Percentiles rank a stretch among this genome's conserved stretches.
Conservation (phyloP, 352 stramenopile species). For the Thalassiosira exigua region DNA sequence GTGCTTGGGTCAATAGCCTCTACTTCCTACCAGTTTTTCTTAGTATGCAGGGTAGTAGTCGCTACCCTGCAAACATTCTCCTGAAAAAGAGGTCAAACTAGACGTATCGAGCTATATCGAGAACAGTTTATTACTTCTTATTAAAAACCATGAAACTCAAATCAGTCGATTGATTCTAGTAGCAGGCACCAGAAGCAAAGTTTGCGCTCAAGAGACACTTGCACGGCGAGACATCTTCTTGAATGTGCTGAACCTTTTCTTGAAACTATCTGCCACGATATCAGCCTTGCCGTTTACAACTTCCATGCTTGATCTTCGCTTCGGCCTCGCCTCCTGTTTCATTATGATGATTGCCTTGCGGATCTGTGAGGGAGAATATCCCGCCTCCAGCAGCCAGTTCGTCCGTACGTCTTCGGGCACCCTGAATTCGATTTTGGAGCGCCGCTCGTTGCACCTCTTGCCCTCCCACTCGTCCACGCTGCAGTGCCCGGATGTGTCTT, state of each 20-base stretch:
- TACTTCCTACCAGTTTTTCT: slow-evolving; percentile 28
- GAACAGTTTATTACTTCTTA: too few species aligned
- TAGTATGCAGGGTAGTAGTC: slow-evolving; percentile 54
- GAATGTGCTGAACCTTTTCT: neutral
- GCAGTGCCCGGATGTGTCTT: slow-evolving; percentile 1
- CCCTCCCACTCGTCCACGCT: slow-evolving; percentile 26
- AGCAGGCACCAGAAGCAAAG: too few species aligned
- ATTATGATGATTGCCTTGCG: neutral
- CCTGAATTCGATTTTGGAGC: slow-evolving; percentile 5
- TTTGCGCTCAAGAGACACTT: too few species aligned
- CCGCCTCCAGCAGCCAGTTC: slow-evolving; percentile 9
- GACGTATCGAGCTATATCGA: neutral
- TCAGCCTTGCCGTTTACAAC: neutral
- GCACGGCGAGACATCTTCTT: too few species aligned
- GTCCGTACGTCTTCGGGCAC: slow-evolving; percentile 16
- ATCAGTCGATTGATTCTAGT: too few species aligned
- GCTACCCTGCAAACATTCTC: slow-evolving; percentile 32
- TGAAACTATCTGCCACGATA: neutral
- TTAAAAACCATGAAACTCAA: too few species aligned
- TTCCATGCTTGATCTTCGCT: neutral
- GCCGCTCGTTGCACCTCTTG: neutral
- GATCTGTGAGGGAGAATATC: slow-evolving; percentile 9
- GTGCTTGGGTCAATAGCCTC: neutral
- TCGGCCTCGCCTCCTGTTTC: slow-evolving; percentile 1
- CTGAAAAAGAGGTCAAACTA: slow-evolving; percentile 16